Percentiles rank a stretch among this genome's conserved stretches.
Evolutionary conservation across 495 filamentous ascomycete species (phyloP).

Genomic region (Cercophora samala): DNA sequence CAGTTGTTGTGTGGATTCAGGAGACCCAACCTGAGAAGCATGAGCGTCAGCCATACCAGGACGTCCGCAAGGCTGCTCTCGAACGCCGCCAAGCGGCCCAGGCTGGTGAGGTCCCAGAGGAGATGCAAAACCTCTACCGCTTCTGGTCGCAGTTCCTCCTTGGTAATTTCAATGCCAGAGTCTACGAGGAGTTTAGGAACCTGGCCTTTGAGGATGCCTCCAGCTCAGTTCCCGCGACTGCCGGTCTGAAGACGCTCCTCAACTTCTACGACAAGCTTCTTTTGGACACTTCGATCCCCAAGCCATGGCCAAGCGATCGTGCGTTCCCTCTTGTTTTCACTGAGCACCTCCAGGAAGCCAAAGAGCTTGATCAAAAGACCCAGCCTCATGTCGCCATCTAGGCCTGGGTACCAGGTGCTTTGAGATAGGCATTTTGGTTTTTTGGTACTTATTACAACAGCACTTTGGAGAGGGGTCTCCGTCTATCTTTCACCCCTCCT

Average conservation of each 20-base stretch:
- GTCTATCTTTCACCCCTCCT: background rate
- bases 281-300: slow-evolving; percentile 23
- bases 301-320: slow-evolving; percentile 32
- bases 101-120: slow-evolving; percentile 42
- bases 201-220: slow-evolving; percentile 65
- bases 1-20: slow-evolving; percentile 20
- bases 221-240: slow-evolving; percentile 21
- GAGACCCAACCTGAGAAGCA: slow-evolving; percentile 31
- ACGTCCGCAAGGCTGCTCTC: slow-evolving; percentile 56
- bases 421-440: background rate
- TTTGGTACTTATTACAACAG: background rate
- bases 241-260: slow-evolving; percentile 29
- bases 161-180: slow-evolving; percentile 68
- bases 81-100: slow-evolving; percentile 51
- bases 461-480: background rate
- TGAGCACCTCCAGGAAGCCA: slow-evolving; percentile 28
- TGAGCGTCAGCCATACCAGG: slow-evolving; percentile 52
- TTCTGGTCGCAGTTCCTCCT: slow-evolving; percentile 79
- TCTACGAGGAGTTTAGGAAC: slow-evolving; percentile 77
- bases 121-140: slow-evolving; percentile 68
- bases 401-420: background rate
- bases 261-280: slow-evolving; percentile 32
- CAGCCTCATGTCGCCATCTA: slow-evolving; percentile 9
- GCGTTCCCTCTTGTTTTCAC: slow-evolving; percentile 29
- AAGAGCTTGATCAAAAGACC: slow-evolving; percentile 18